A percentile compares a stretch with the other conserved stretches of the same genome.
These are phyloP conservation scores for Phtheirospermum japonicum DNA, from an alignment of 257 asterid genomes.

Conservation along the genomic window DNA sequence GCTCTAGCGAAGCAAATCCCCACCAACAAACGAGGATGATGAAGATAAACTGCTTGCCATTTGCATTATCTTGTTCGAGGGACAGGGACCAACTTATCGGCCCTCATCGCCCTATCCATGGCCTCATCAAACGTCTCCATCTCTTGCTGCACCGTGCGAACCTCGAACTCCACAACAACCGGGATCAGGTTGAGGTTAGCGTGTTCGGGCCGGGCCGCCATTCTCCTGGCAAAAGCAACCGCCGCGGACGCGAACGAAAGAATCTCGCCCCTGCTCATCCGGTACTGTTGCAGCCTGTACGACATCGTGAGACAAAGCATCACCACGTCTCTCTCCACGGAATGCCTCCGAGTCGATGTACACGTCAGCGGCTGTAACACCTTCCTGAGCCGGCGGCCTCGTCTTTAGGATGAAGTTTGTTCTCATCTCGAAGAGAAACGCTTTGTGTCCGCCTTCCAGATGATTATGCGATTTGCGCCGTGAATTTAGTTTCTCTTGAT, in stretches of 20 bases:
- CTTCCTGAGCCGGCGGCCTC: neutral
- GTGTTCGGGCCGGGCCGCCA: neutral
- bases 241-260: neutral
- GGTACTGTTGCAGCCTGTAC: neutral
- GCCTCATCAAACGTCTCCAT: neutral
- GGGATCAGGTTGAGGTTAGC: neutral
- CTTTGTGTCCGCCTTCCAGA: neutral
- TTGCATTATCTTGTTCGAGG: too few species aligned
- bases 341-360: neutral
- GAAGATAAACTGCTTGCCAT: too few species aligned
- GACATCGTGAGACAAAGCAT: neutral
- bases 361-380: neutral
- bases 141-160: neutral
- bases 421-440: neutral
- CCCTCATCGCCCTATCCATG: neutral
- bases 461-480: neutral
- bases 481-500: too few species aligned
- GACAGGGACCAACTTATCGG: too few species aligned
- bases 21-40: too few species aligned
- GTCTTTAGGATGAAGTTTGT: neutral
- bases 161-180: neutral
- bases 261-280: neutral
- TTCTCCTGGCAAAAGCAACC: neutral
- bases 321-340: neutral
- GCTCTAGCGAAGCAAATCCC: too few species aligned